These are phyloP conservation scores for Auxenochlorella protothecoides DNA, from an alignment of 139 green algal species.

Conservation along the genomic window DNA sequence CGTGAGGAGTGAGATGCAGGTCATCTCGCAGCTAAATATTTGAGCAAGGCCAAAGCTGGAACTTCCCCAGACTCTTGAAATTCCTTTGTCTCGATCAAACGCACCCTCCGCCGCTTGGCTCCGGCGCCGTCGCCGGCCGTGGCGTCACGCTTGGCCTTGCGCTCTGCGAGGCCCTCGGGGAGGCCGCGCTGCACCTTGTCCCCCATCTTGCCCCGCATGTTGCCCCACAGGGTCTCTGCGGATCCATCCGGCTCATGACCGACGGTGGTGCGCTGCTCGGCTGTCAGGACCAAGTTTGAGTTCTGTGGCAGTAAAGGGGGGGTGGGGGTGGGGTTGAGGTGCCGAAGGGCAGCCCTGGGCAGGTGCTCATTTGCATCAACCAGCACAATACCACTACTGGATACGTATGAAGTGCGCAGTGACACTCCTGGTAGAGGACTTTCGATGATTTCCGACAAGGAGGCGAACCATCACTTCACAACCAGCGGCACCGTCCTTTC, in stretches of 20 bases:
- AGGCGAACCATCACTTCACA: too few relatives aligned
- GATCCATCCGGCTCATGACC: constrained; percentile 79
- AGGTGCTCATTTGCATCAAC: too few relatives aligned
- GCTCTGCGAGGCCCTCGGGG: constrained; percentile 55
- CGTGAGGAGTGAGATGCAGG: background rate
- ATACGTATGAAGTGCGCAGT: too few relatives aligned
- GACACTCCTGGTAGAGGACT: too few relatives aligned
- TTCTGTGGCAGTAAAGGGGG: constrained; percentile 53
- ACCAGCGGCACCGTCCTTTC: too few relatives aligned
- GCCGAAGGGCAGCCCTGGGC: too few relatives aligned
- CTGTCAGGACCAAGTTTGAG: constrained; percentile 90
- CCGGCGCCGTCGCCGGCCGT: constrained; percentile 4
- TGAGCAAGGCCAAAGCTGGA: background rate
- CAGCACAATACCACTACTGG: too few relatives aligned
- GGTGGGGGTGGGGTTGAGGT: background rate
- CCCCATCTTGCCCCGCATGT: constrained; percentile 79
- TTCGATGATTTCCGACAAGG: too few relatives aligned
- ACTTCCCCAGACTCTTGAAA: background rate
- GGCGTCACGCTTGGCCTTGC: constrained; percentile 51
- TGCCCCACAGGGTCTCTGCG: constrained; percentile 73
- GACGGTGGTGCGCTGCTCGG: constrained; percentile 69
- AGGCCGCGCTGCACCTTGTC: constrained; percentile 59
- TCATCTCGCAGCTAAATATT: background rate
- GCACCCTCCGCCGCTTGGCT: constrained; percentile 32
- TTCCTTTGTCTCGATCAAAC: background rate